Evolutionary conservation across 176 grass and related monocot species (phyloP), one percentile per base, ranked within the genome.

Genomic region (barley (Hordeum vulgare)): DNA sequence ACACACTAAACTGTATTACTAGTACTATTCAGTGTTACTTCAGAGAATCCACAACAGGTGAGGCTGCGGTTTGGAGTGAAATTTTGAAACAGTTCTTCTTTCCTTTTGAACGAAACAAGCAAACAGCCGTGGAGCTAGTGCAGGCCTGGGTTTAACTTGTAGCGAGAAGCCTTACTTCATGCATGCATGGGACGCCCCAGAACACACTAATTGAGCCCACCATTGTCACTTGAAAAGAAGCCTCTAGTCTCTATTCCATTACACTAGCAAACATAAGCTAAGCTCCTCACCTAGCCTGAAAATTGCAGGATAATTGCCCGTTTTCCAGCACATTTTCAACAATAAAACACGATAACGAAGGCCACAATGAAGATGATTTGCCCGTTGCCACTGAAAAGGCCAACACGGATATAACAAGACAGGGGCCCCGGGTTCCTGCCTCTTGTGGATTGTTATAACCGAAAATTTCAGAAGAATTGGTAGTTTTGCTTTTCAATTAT

Each of bases 401-500:
- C 78, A 68, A 21, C 59, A 75, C 33, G 25, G 31, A 66, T 51
- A 86, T 51, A 87, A 11, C 8, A 39, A 37, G 26, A 82, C 66
- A 37, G 10, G 42, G 27, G 4, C 34, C 59, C 60, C 9, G 42
- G 3, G 20, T 81, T 80, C 6, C 12, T 81, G 42, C 75, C 67
- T 59, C 75, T 45, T 65, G 1, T 84, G 74, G 66, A 79, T 76
- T 67, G 76, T 53, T 61, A 12, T 76, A 53, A 74, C 61, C 17
- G 60, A 72, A 37, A 66, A 67, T 39, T 1, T 14, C 14, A 5
- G 37, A 37, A 8, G 37, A 64, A 51, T 51, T 51, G 47, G 47
- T 27, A 54, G 25, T 27, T 4, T 45, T 26, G 1, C 9, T 76
- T 62, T 6, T 61, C 24, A 68, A 33, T 81, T 58, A 71, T 71